Evolutionary conservation across 108 stramenopile genomes (phyloP).

Genomic region (Craspedostauros australis): DNA sequence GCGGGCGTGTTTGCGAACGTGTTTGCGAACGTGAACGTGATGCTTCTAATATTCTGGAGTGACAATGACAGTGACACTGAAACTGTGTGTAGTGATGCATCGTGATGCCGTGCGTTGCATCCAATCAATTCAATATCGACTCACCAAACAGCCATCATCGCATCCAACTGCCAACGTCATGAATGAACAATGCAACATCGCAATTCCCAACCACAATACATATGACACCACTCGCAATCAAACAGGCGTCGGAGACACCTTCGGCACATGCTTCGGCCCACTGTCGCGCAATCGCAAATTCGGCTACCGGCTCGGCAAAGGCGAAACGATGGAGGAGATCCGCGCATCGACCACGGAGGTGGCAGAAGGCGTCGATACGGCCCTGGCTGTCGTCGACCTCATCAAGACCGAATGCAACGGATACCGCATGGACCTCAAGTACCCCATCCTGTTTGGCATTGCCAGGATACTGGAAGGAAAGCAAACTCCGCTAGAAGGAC

Average conservation of each 20-base stretch:
- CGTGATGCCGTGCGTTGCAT: too few relatives aligned
- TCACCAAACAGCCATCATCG: too few relatives aligned
- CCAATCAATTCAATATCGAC: too few relatives aligned
- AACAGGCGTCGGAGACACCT: constrained; percentile 95
- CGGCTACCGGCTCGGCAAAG: constrained; percentile 89
- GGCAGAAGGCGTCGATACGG: constrained; percentile 93
- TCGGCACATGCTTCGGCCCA: constrained; percentile 97
- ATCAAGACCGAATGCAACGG: constrained; percentile 85
- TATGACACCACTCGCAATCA: too few relatives aligned
- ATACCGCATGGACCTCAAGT: constrained; percentile 92
- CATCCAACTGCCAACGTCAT: too few relatives aligned
- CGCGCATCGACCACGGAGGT: constrained; percentile 83
- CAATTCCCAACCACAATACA: too few relatives aligned
- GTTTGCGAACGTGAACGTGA: too few relatives aligned
- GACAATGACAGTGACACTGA: too few relatives aligned
- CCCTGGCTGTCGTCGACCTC: constrained; percentile 84
- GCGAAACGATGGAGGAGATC: constrained; percentile 90
- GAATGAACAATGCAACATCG: too few relatives aligned
- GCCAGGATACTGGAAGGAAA: constrained; percentile 87
- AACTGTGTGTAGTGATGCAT: too few relatives aligned
- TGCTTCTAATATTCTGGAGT: too few relatives aligned
- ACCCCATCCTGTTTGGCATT: constrained; percentile 94
- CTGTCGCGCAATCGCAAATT: constrained; percentile 91
- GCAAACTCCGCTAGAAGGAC: constrained; percentile 79
- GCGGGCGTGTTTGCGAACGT: too few relatives aligned